Evolutionary conservation across 106 monocot genomes (phyloP).

Genomic region (Xerophyta viscosa): DNA sequence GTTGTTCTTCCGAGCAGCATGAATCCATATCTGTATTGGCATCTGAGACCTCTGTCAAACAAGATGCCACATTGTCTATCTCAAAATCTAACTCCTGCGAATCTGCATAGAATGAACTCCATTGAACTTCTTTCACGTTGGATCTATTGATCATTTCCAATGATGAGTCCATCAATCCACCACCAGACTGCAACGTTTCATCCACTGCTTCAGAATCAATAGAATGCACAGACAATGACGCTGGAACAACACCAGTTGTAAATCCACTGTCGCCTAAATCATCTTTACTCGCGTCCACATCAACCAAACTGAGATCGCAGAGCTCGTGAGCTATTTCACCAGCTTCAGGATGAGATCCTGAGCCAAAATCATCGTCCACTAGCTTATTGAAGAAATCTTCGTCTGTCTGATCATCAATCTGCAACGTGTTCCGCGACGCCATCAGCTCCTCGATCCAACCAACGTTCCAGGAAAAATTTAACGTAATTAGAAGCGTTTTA

Average conservation of each 20-base stretch:
- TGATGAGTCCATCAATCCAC: conserved; percentile 4
- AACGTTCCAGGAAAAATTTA: no score
- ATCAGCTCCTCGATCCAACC: no score
- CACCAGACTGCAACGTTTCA: not conserved
- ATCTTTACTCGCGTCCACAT: conserved; percentile 12
- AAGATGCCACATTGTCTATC: conserved; percentile 5
- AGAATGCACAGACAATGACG: no score
- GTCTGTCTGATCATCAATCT: conserved; percentile 69
- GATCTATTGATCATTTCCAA: conserved; percentile 23
- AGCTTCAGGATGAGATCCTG: conserved; percentile 16
- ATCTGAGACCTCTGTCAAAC: conserved; percentile 11
- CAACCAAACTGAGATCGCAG: conserved; percentile 38
- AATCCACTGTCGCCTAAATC: conserved; percentile 10
- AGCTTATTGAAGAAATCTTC: conserved; percentile 95
- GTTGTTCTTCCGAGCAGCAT: not conserved
- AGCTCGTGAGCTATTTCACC: conserved; percentile 23
- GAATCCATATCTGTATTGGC: conserved; percentile 8
- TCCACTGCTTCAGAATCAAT: not conserved
- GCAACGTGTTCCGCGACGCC: no score
- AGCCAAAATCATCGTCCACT: conserved; percentile 51
- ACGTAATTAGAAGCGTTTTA: no score
- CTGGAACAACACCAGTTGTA: no score
- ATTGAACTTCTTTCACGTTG: conserved; percentile 72
- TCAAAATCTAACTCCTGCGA: conserved; percentile 22
- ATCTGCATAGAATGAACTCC: conserved; percentile 52